phyloP scores from a whole-genome alignment of 2,329 filamentous ascomycete species.

The Fulvia fulva region DNA sequence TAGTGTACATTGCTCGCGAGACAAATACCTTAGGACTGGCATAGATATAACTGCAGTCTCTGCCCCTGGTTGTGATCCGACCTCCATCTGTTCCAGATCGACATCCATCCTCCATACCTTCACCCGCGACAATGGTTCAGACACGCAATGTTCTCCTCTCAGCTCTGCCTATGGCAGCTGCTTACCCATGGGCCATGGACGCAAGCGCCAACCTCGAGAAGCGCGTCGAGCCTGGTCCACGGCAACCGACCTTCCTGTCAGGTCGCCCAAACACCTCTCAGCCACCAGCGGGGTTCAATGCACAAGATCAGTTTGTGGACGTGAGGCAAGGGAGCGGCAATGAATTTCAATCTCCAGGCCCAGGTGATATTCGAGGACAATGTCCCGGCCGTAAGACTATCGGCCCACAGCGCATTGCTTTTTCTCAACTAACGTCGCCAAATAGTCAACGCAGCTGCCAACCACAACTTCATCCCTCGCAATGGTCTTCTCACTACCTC shows the following conservation, averaged over 20 bases:
- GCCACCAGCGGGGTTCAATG: conserved; percentile 19
- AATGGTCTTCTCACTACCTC: conserved; percentile 28
- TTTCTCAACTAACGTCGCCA: not conserved
- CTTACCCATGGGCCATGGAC: conserved; percentile 11
- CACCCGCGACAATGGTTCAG: conserved; percentile 6
- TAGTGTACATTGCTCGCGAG: too few species aligned
- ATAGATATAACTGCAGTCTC: too few species aligned
- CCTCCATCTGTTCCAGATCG: too few species aligned
- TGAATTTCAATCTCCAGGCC: conserved; percentile 21
- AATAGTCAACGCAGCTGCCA: not conserved
- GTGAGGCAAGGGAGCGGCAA: conserved; percentile 19
- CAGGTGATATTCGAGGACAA: conserved; percentile 24
- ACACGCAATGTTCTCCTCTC: conserved; percentile 4
- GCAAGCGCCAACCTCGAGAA: not conserved
- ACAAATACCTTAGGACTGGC: too few species aligned
- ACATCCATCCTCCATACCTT: too few species aligned
- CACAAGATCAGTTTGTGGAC: conserved; percentile 22
- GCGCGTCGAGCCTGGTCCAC: conserved; percentile 2
- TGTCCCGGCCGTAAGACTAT: conserved; percentile 22
- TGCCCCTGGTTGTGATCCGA: too few species aligned
- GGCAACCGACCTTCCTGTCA: conserved; percentile 8
- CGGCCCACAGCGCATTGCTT: not conserved
- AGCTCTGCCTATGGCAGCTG: conserved; percentile 10
- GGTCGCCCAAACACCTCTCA: conserved; percentile 4
- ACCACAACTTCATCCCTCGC: conserved; percentile 15